Percentiles rank a stretch among this genome's conserved stretches.
Evolutionary conservation across 129 eudicot species (phyloP).

Genomic region (Dittrichia graveolens): DNA sequence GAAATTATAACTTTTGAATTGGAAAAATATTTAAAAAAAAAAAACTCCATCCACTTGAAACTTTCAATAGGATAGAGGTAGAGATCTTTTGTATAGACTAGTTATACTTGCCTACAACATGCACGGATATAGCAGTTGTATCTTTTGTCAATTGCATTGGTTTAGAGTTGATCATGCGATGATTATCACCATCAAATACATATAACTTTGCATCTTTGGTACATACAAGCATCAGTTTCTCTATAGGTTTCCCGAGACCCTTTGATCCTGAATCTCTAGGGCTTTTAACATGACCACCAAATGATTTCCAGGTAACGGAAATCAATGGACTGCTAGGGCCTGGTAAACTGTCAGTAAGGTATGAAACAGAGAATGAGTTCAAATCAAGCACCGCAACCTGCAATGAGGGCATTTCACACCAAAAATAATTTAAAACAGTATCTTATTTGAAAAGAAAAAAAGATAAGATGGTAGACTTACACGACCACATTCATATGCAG

Average conservation of each 20-base stretch:
- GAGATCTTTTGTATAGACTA: background rate
- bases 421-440: slow-evolving; percentile 5
- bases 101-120: slow-evolving; percentile 76
- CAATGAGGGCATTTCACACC: slow-evolving; percentile 30
- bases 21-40: background rate
- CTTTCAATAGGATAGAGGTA: background rate
- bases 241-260: slow-evolving; percentile 33
- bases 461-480: slow-evolving; percentile 45
- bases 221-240: slow-evolving; percentile 47
- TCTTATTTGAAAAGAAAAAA: slow-evolving; percentile 8
- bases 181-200: slow-evolving; percentile 49
- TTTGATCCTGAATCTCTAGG: slow-evolving; percentile 43
- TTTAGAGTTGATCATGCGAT: slow-evolving; percentile 47
- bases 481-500: slow-evolving; percentile 71
- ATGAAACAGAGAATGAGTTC: slow-evolving; percentile 53
- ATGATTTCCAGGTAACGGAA: slow-evolving; percentile 45
- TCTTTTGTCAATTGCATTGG: slow-evolving; percentile 69
- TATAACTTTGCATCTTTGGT: slow-evolving; percentile 71
- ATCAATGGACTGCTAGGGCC: slow-evolving; percentile 51
- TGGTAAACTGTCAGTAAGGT: slow-evolving; percentile 50
- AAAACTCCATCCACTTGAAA: slow-evolving; percentile 7
- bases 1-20: slow-evolving; percentile 4
- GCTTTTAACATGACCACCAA: slow-evolving; percentile 40
- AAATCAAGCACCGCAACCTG: slow-evolving; percentile 92
- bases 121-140: slow-evolving; percentile 65